Conservation (phyloP, 1,284 basidiomycete genomes). For the Pyrrhoderma noxium region DNA sequence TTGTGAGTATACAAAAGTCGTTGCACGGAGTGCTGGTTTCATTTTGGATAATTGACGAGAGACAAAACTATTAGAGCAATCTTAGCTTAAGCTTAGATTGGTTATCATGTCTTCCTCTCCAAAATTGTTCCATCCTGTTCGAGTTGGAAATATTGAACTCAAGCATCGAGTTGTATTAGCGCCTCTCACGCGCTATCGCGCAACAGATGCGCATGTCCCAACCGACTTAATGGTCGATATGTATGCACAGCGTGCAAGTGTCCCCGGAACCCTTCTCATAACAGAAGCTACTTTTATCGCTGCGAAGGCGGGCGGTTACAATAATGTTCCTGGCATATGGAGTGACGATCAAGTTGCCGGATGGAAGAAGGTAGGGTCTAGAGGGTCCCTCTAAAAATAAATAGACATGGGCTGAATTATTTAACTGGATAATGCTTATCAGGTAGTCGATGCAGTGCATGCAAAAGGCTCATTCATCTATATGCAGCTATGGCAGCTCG, state of each 20-base stretch:
- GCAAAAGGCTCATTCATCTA: conserved; percentile 39
- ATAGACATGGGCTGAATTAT: neutral
- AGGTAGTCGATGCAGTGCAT: conserved; percentile 34
- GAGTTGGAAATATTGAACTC: conserved; percentile 24
- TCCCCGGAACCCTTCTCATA: conserved; percentile 26
- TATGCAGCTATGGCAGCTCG: conserved; percentile 45
- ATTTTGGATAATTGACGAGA: too few relatives aligned
- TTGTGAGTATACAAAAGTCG: too few relatives aligned
- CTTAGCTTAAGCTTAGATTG: too few relatives aligned
- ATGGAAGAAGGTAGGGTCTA: conserved; percentile 26
- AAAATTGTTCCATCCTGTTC: conserved; percentile 26
- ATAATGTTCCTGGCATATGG: conserved; percentile 24
- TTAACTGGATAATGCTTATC: neutral
- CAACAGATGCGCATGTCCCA: conserved; percentile 21
- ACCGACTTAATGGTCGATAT: conserved; percentile 21
- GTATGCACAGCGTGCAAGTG: conserved; percentile 26
- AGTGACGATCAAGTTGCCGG: conserved; percentile 25
- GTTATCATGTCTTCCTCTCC: neutral
- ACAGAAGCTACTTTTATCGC: conserved; percentile 28
- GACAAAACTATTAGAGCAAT: too few relatives aligned
- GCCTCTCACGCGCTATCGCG: conserved; percentile 30
- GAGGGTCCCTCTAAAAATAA: neutral
- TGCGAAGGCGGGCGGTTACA: conserved; percentile 18
- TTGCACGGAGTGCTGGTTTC: too few relatives aligned
- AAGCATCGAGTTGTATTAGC: conserved; percentile 28